Evolutionary conservation across 371 early-diverging fungal species (phyloP).

Genomic region (Actinomortierella ambigua): DNA sequence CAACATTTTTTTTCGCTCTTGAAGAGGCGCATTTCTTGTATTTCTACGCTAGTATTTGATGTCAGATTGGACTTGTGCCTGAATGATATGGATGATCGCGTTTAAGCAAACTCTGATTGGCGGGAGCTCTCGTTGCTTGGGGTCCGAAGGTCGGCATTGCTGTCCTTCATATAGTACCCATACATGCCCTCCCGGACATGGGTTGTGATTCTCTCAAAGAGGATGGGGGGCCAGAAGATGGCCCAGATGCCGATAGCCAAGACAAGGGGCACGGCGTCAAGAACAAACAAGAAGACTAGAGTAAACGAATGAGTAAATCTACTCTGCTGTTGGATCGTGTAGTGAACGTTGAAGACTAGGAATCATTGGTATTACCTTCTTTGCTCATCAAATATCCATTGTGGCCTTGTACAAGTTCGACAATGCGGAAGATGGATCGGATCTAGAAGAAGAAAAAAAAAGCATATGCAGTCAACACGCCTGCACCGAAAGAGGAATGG

Average conservation of each 20-base stretch:
- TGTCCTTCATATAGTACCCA: not conserved
- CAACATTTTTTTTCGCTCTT: too few relatives aligned
- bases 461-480: not conserved
- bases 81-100: not conserved
- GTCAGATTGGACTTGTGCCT: not conserved
- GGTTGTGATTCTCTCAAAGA: slow-evolving; percentile 8
- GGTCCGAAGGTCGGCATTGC: slow-evolving; percentile 3
- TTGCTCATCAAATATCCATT: slow-evolving; percentile 11
- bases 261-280: slow-evolving; percentile 26
- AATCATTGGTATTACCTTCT: slow-evolving; percentile 11
- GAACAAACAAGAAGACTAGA: slow-evolving; percentile 22
- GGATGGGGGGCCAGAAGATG: slow-evolving; percentile 17
- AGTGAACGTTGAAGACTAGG: not conserved
- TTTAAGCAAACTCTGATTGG: too few relatives aligned
- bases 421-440: slow-evolving; percentile 26
- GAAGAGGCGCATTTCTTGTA: too few relatives aligned
- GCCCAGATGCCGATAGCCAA: slow-evolving; percentile 32
- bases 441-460: not conserved
- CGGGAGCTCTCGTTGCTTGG: slow-evolving; percentile 5
- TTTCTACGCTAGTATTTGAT: not conserved
- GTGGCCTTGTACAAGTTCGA: slow-evolving; percentile 21
- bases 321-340: not conserved
- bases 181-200: slow-evolving; percentile 3
- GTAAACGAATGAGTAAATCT: not conserved
- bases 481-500: too few relatives aligned